Base-by-base conservation (phyloP, 495 filamentous ascomycete species). In the Xylaria cubensis region DNA sequence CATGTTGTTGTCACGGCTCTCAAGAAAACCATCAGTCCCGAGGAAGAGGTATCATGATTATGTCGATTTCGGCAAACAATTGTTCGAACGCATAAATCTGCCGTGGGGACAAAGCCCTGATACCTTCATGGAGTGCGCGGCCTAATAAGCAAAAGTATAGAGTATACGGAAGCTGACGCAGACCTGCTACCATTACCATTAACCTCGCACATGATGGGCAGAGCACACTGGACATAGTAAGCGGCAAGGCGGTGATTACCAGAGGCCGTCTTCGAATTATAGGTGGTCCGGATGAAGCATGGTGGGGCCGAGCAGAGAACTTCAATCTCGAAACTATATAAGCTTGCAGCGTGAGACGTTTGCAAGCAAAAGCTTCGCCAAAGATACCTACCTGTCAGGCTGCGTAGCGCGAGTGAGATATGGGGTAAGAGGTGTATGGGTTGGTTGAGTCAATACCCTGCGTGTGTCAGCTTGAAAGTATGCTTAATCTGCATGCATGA, bases 1-100 rank as follows among this genome's bases (percentile, higher is more conserved):
- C 75, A 75, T n/a, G 84, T 86, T 29, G 75, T 86, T 24, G 73
- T 83, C 13, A 77, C 77, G 15, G 80, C 79, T 65, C 72, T 86
- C 1, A 74, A 76, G 21, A 81, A 83, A 64, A 81, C 82, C 1
- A 73, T 83, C 34, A 51, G 56, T 10, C 74, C 71, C 65, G 76
- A 62, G 17, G 65, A 79, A 63, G 71, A 69, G 32, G 58, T 67
- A 19, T 73, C 76, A 59, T 78, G 74, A 79, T 46, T 34, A 56
- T 21, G 34, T 9, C 29, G 1, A 10, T 44, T 53, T 21, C 26
- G 21, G n/a, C 26, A 32, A 53, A 64, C 15, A 46, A 56, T 7
- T 36, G 44, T 44, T n/a, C 24, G n/a, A 64, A 70, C 59, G 46
- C 21, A 32, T 42, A 15, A 24, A 24, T 6, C 21, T 41, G 10